Conservation (phyloP, 257 asterid genomes). For the Solanum virginianum region DNA sequence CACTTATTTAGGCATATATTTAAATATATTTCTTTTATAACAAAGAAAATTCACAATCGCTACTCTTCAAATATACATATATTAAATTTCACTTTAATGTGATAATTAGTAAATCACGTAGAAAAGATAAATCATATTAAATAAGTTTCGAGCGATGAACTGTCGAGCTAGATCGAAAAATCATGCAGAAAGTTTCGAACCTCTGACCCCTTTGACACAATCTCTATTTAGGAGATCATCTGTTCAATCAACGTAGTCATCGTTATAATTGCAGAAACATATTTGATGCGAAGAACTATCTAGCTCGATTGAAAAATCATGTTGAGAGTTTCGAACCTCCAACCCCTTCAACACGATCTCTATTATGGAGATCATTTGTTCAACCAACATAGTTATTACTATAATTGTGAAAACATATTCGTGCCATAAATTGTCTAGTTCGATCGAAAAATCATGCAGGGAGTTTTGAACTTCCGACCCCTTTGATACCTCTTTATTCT, state of each 20-base stretch:
- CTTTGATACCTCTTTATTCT: background rate
- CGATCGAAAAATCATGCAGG: background rate
- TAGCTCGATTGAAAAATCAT: background rate
- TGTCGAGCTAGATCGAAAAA: background rate
- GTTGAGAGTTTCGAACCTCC: background rate
- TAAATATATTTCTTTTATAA: background rate
- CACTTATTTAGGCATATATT: too few species aligned
- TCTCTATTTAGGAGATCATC: rapidly evolving
- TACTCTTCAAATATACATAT: too few species aligned
- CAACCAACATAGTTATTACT: background rate
- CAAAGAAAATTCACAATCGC: background rate
- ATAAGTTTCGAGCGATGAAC: rapidly evolving
- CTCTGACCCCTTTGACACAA: background rate
- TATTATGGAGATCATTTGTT: rapidly evolving
- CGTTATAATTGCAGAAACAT: too few species aligned
- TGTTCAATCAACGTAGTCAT: background rate
- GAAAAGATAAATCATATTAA: background rate
- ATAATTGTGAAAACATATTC: background rate
- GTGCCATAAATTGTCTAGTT: background rate
- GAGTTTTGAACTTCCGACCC: background rate
- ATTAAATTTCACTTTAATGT: background rate
- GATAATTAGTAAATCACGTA: background rate
- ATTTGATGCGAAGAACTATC: background rate
- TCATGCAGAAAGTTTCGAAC: background rate
- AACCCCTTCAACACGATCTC: background rate